phyloP scores from a whole-genome alignment of 768 basidiomycete genomes.

The Hortiboletus campestris region DNA sequence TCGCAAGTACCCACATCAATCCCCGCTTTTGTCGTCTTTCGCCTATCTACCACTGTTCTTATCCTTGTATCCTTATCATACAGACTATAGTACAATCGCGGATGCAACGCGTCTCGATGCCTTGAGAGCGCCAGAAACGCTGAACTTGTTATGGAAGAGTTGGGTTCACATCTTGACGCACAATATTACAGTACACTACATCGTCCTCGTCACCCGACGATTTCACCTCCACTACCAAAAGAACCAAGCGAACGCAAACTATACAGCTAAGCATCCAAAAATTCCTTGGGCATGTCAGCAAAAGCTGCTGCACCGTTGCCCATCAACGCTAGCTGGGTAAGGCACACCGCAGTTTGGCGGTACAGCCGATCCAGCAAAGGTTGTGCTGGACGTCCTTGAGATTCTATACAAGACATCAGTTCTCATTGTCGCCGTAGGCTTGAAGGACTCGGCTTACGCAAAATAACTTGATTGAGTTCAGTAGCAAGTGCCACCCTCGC shows the following conservation, averaged over 20 bases:
- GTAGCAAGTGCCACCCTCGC: constrained; percentile 65
- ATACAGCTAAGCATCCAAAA: constrained; percentile 47
- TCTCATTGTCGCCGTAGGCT: neutral
- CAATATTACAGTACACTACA: constrained; percentile 17
- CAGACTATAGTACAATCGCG: constrained; percentile 13
- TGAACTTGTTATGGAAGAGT: constrained; percentile 3
- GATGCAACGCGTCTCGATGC: neutral
- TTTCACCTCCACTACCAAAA: constrained; percentile 2
- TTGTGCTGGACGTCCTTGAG: constrained; percentile 68
- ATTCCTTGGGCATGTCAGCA: constrained; percentile 74
- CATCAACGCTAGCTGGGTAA: constrained; percentile 68
- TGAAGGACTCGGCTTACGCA: constrained; percentile 51
- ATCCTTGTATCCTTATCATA: constrained; percentile 31
- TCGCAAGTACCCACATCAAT: constrained; percentile 12
- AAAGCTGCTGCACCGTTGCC: constrained; percentile 79
- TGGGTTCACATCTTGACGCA: constrained; percentile 12
- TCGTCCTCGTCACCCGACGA: constrained; percentile 1
- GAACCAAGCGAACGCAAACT: neutral
- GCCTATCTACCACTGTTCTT: constrained; percentile 1
- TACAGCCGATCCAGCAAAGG: constrained; percentile 77
- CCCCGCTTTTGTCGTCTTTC: neutral
- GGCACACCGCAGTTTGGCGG: constrained; percentile 66
- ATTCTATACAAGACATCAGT: constrained; percentile 46
- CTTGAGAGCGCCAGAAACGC: neutral
- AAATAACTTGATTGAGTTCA: constrained; percentile 78